A percentile compares a stretch with the other conserved stretches of the same genome.
phyloP scores from a whole-genome alignment of 495 filamentous ascomycete species.

The Xylaria castorea region DNA sequence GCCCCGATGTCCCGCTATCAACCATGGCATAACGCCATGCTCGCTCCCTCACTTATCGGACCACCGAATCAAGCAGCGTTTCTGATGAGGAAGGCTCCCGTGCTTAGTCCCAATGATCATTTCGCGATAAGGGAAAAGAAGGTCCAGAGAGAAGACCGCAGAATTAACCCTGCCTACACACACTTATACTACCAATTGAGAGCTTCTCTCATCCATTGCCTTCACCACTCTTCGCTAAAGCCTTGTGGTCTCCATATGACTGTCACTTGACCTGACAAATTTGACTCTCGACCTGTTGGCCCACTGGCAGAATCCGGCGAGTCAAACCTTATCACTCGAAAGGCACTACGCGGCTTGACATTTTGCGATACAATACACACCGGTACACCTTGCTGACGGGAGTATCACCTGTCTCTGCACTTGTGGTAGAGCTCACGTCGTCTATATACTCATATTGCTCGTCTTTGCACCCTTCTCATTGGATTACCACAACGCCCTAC shows the following conservation, averaged over 20 bases:
- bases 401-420: conserved; percentile 16
- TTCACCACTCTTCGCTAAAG: conserved; percentile 15
- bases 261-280: conserved; percentile 24
- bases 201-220: conserved; percentile 16
- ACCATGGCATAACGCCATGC: not conserved
- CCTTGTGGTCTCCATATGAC: conserved; percentile 17
- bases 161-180: conserved; percentile 10
- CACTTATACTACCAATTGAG: conserved; percentile 31
- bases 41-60: conserved; percentile 23
- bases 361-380: conserved; percentile 11
- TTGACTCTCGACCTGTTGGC: conserved; percentile 16
- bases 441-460: conserved; percentile 5
- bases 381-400: not conserved
- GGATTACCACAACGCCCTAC: conserved; percentile 10
- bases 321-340: conserved; percentile 1
- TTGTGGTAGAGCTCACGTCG: not conserved
- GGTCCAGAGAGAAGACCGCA: conserved; percentile 10
- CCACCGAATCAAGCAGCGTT: conserved; percentile 22
- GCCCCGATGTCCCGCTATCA: conserved; percentile 22
- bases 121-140: conserved; percentile 24
- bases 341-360: conserved; percentile 12
- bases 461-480: not conserved
- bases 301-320: conserved; percentile 8
- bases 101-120: conserved; percentile 14
- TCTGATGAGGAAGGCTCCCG: conserved; percentile 27